These are phyloP conservation scores for Verruconis gallopava DNA, from an alignment of 2,329 filamentous ascomycete species.

Conservation along the genomic window DNA sequence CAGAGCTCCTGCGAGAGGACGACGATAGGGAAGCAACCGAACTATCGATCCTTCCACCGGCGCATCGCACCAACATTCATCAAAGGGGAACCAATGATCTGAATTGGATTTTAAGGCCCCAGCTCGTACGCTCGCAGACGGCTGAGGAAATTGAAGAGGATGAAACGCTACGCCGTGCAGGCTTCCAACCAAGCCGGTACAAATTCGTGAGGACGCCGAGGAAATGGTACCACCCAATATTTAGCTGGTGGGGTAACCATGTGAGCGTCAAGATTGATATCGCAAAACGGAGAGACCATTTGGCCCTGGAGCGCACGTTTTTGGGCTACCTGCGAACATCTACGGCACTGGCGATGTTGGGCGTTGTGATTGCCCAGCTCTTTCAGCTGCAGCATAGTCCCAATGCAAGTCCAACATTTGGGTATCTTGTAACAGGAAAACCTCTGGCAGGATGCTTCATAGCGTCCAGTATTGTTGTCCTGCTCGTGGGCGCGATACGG, in stretches of 20 bases:
- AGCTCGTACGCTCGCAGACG: neutral
- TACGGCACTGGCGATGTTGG: constrained; percentile 52
- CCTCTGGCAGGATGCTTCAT: constrained; percentile 43
- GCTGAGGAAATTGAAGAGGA: neutral
- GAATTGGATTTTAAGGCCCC: neutral
- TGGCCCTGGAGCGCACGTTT: constrained; percentile 62
- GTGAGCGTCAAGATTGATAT: constrained; percentile 39
- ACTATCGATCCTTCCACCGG: neutral
- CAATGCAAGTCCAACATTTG: constrained; percentile 33
- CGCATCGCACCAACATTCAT: neutral
- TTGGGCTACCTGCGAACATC: constrained; percentile 62
- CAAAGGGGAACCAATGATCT: neutral
- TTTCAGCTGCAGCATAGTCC: constrained; percentile 46
- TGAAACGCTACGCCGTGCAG: neutral
- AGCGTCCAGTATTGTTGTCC: constrained; percentile 33
- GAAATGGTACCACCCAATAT: constrained; percentile 24
- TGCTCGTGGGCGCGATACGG: constrained; percentile 42
- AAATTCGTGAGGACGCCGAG: constrained; percentile 2
- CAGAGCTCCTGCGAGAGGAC: neutral
- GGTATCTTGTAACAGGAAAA: constrained; percentile 47
- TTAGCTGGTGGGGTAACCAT: constrained; percentile 36
- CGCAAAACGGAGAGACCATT: constrained; percentile 39
- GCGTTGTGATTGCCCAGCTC: constrained; percentile 53
- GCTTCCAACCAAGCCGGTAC: constrained; percentile 2
- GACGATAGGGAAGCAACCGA: constrained; percentile 1